Evolutionary conservation across 306 rosid genomes (phyloP), one percentile per base, ranked within the genome.

Genomic region (Medicago lupulina): DNA sequence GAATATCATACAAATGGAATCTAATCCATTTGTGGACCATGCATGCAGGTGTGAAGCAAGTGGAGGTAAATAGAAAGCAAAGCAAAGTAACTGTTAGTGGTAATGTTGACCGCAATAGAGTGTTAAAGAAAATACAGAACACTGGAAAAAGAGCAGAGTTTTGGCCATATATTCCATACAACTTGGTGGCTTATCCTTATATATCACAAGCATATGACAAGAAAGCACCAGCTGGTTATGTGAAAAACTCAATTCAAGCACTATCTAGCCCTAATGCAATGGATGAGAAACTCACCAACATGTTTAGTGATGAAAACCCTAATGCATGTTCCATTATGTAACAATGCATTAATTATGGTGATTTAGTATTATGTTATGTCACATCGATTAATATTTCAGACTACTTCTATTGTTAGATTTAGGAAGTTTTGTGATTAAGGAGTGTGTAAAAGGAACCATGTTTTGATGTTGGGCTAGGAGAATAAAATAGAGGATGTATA

Each of bases 251-350:
- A 2, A 51, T 60, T 14, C 98, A 90, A 81, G 93, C 97, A 1
- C 54, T 82, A 0, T 82, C 91, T 7, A 18, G 41, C 57, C 88
- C 88, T 0, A 83, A 85, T 51, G 92, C 89, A 0, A 68, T 86
- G 0, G 96, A 90, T 39, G 95, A 93, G 62, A 86, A 85, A 82
- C 80, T 86, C 72, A 73, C 82, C 4, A 6, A 79, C 4, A 76
- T 90, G 82, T 93, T 93, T 76, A 93, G 93, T 66, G 97, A 93
- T 80, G 98, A 93, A 43, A 93, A 93, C 68, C 97, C 98, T 12
- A 54, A 93, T 85, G 91, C 93, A 16, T 93, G 98, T 53, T 85
- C 90, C 17, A 78, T 89, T 65, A 93, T 93, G 98, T 90, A 70
- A 47, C 38, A 47, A 16, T 25, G 8, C 63, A 51, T 36, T 46